Percentiles rank a stretch among this genome's conserved stretches.
Evolutionary conservation across 768 basidiomycete genomes (phyloP).

Genomic region (Epithele typhae): DNA sequence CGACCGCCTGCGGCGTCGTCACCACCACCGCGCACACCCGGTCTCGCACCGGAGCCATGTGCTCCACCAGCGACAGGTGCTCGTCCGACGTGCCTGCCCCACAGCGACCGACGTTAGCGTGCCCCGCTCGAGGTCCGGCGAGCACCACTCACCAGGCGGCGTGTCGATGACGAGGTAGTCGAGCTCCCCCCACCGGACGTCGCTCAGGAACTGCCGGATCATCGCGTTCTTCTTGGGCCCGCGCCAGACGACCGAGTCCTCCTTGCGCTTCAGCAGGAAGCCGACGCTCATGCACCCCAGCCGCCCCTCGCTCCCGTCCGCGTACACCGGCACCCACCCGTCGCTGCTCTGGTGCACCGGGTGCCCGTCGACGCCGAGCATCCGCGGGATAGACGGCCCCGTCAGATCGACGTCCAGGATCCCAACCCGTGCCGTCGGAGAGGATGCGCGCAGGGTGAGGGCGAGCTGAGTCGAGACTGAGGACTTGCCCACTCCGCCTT

Average conservation of each 20-base stretch:
- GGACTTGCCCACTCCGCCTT: slow-evolving; percentile 99
- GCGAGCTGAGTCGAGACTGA: slow-evolving; percentile 91
- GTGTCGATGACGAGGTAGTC: slow-evolving; percentile 96
- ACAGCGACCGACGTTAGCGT: too few relatives aligned
- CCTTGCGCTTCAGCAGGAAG: slow-evolving; percentile 84
- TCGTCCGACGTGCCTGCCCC: slow-evolving; percentile 92
- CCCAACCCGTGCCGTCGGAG: slow-evolving; percentile 70
- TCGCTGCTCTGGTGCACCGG: slow-evolving; percentile 90
- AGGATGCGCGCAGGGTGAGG: slow-evolving; percentile 71
- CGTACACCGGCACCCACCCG: slow-evolving; percentile 98
- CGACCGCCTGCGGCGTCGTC: slow-evolving; percentile 96
- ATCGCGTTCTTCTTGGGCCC: slow-evolving; percentile 99
- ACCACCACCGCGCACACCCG: slow-evolving; percentile 85
- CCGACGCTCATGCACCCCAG: slow-evolving; percentile 96
- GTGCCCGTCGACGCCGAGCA: slow-evolving; percentile 86
- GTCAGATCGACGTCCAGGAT: slow-evolving; percentile 93
- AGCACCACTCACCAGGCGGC: slow-evolving; percentile 86
- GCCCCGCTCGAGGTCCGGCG: too few relatives aligned
- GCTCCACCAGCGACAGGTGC: slow-evolving; percentile 92
- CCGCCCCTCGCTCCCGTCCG: slow-evolving; percentile 70
- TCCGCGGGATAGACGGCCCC: slow-evolving; percentile 91
- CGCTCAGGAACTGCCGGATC: slow-evolving; percentile 92
- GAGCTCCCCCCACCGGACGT: slow-evolving; percentile 92
- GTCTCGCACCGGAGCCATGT: slow-evolving; percentile 79
- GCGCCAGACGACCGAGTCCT: slow-evolving; percentile 95